Evolutionary conservation across 2,329 filamentous ascomycete genomes (phyloP), one percentile per base, ranked within the genome.

Genomic region (Trichoderma semiorbis): DNA sequence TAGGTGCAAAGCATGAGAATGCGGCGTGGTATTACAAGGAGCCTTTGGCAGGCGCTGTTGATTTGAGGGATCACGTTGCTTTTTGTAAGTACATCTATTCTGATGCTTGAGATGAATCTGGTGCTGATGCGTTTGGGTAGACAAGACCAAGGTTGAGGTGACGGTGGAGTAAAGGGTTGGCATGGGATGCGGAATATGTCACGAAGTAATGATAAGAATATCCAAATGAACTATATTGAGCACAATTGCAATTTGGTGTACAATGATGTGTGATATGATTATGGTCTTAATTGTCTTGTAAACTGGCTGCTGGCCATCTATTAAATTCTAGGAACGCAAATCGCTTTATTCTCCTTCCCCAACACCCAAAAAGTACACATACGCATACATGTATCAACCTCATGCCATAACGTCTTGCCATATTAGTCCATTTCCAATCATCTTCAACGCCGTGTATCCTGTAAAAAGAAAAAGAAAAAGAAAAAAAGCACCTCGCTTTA

Each of bases 21-120:
- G 86, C 85, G 3, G 88, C 87, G 0, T 90, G 88, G 88, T 89
- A 86, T 74, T 90, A 90, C 73, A 83, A 87, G 3, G 76, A 83
- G 55, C 84, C 87, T 1, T 80, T 80, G 75, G 83, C 84, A 69
- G 83, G 84, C 28, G 85, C 83, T 58, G 83, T 84, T 34, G 78
- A 83, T 67, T 87, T 90, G 74, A 86, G 85, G 77, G 84, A 84
- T 57, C 82, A 87, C 75, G 85, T 90, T 50, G 88, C 88, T 5
- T 90, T 90, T 75, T 89, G 87, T 86, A 79, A 84, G 87, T 77
- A 24, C 16, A 21, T 10, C 5, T n/a, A 7, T 6, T 5, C 1
- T 39, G 21, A 39, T 55, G 28, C 26, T 43, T 65, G 61, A 34
- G 14, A 18, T 21, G 32, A 18, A n/a, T 16, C 11, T 6, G 2